Evolutionary conservation across 2,329 filamentous ascomycete species (phyloP), one percentile per base, ranked within the genome.

Genomic region (Mycosphaerella arachidis): DNA sequence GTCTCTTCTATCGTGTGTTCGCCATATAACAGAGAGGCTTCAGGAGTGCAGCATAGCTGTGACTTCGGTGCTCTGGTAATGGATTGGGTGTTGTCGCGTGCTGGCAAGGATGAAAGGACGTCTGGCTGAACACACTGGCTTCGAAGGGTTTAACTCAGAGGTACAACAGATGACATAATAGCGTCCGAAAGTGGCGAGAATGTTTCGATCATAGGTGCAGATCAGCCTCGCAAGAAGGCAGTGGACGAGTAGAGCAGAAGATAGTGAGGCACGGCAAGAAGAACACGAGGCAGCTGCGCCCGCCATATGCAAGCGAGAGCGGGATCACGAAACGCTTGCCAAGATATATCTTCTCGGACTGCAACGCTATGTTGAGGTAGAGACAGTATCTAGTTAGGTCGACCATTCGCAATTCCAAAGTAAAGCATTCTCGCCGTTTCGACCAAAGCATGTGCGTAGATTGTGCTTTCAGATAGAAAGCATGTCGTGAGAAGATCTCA

Each of bases 381-480:
- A 56, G 54, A 56, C 54, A 35, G 54, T 56, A 31, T 56, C 27
- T 48, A 56, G 30, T 56, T 55, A 35, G n/a, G 29, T 24, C 24
- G 24, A 24, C 20, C 16, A 33, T 24, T 16, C 46, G 43, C 54
- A 48, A 48, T 33, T 37, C 43, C 54, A 56, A 48, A 33, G 24
- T 50, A 43, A 56, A 56, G 27, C 54, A 55, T 48, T 48, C n/a
- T 48, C 16, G 30, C 37, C 40, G 27, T 48, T 31, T 43, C 54
- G 45, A 56, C 54, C 43, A 56, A 35, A 56, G 54, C 29, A 56
- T 56, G 16, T 35, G 27, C 30, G 27, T 31, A 52, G 50, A 52
- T 52, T 52, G 50, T 52, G 50, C 50, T 52, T 30, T 31, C 30
- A n/a, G 10, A 35, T 35, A 30, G 18, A 18, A 50, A 18, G 30